Evolutionary conservation across 2,329 filamentous ascomycete genomes (phyloP), one percentile per base, ranked within the genome.

Genomic region (Aspergillus fumigatus): DNA sequence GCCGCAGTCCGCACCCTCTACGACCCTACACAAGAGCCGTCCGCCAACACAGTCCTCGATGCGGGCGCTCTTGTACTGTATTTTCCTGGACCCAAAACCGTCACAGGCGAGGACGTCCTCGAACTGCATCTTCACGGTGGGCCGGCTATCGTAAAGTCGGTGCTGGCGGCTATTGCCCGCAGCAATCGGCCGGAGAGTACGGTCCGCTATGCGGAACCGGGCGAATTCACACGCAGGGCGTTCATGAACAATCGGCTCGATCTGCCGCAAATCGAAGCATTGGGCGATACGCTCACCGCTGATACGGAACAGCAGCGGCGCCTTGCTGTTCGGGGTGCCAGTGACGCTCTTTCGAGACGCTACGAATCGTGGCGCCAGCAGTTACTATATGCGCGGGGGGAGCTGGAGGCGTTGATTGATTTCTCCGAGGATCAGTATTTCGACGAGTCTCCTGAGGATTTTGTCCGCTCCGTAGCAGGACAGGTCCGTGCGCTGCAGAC

Each of bases 391-490:
- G 92, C 92, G 9, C 85, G 94, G 1, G 94, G 91, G 9, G 92
- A 97, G 75, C 81, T 99, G 41, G 94, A 99, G 74, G 94, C 94
- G 0, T 77, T 99, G 63, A 97, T 99, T 59, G 94, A 99, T 74
- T 99, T 99, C 71, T 89, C 90, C 1, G 94, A 99, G 72, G 94
- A 97, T 67, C 93, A 99, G 74, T 90, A 97, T 76, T 96, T 99
- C 67, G 92, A 97, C 64, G 92, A 96, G 73, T 88, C 90, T 2
- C 89, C 91, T 0, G 76, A 81, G 0, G 83, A 89, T 54, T 79
- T 97, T 23, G 81, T 95, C 48, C 72, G 69, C 0, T 90, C 86
- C 50, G 89, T 97, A 29, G 82, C 85, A 1, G 64, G 62, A 0
- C 85, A 92, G 67, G 83, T 96, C 2, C 69, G 72, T 1, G 71